Conservation (phyloP, 2,329 filamentous ascomycete genomes). For the Nigrospora osmanthi region DNA sequence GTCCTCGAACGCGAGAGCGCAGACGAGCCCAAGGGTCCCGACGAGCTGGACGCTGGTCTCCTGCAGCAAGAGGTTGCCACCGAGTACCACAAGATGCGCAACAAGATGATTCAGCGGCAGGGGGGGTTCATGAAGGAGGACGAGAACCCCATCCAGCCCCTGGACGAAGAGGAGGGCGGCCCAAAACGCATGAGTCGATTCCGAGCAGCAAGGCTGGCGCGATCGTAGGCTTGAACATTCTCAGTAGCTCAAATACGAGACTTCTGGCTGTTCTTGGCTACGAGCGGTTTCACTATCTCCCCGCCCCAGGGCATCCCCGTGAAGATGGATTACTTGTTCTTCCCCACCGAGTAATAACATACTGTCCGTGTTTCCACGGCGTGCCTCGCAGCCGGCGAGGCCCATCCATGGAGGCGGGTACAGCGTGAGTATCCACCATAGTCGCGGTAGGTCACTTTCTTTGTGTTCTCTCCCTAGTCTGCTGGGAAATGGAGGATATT, state of each 20-base stretch:
- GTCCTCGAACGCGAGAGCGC: constrained; percentile 46
- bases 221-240: constrained; percentile 27
- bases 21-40: constrained; percentile 30
- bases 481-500: no score
- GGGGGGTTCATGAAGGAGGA: constrained; percentile 74
- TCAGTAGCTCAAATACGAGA: constrained; percentile 9
- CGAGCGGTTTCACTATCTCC: not conserved
- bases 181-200: constrained; percentile 63
- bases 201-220: constrained; percentile 59
- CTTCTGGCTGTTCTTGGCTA: constrained; percentile 4
- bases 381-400: no score
- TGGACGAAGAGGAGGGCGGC: constrained; percentile 59
- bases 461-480: not conserved
- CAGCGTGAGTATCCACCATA: no score
- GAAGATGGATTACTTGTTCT: no score
- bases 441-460: not conserved
- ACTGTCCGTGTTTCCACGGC: no score
- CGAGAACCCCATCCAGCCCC: constrained; percentile 56
- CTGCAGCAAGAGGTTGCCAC: constrained; percentile 70
- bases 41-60: constrained; percentile 65
- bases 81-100: constrained; percentile 78
- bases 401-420: no score
- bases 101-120: constrained; percentile 72
- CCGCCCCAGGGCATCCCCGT: not conserved
- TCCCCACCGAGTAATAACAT: no score